These are phyloP conservation scores for Venturia asperata DNA, from an alignment of 2,329 filamentous ascomycete genomes.

Conservation along the genomic window DNA sequence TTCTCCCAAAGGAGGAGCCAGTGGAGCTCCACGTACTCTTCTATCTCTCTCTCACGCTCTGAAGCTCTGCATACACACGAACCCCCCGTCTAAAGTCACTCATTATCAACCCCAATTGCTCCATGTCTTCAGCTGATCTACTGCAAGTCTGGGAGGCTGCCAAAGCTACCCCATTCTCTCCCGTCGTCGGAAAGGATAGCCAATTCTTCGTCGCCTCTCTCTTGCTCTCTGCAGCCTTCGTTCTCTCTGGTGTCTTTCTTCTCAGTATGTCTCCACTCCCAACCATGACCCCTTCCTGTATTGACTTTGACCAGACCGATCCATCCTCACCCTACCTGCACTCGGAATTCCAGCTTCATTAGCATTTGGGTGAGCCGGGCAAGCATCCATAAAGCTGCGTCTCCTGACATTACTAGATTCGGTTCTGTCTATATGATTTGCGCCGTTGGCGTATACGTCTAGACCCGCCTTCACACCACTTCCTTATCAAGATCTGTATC, in stretches of 20 bases:
- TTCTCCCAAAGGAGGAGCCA: neutral
- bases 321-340: slow-evolving; percentile 65
- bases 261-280: slow-evolving; percentile 57
- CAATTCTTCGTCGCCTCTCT: slow-evolving; percentile 78
- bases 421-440: slow-evolving; percentile 98
- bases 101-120: slow-evolving; percentile 25
- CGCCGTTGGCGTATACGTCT: slow-evolving; percentile 97
- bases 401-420: slow-evolving; percentile 50
- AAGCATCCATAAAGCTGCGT: slow-evolving; percentile 22
- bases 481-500: slow-evolving; percentile 28
- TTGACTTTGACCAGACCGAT: slow-evolving; percentile 58
- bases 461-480: slow-evolving; percentile 31
- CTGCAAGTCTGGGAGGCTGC: slow-evolving; percentile 89
- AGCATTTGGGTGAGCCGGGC: slow-evolving; percentile 67
- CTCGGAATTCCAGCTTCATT: slow-evolving; percentile 82
- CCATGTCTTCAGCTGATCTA: slow-evolving; percentile 59
- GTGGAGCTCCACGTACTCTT: slow-evolving; percentile 1
- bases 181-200: slow-evolving; percentile 68
- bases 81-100: neutral
- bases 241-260: slow-evolving; percentile 72
- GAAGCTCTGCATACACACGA: neutral
- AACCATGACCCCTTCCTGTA: neutral
- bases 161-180: slow-evolving; percentile 75
- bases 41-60: neutral
- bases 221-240: slow-evolving; percentile 60